Percentiles rank a stretch among this genome's conserved stretches.
Evolutionary conservation across 1,284 basidiomycete species (phyloP).

Genomic region (Trametes sp.): DNA sequence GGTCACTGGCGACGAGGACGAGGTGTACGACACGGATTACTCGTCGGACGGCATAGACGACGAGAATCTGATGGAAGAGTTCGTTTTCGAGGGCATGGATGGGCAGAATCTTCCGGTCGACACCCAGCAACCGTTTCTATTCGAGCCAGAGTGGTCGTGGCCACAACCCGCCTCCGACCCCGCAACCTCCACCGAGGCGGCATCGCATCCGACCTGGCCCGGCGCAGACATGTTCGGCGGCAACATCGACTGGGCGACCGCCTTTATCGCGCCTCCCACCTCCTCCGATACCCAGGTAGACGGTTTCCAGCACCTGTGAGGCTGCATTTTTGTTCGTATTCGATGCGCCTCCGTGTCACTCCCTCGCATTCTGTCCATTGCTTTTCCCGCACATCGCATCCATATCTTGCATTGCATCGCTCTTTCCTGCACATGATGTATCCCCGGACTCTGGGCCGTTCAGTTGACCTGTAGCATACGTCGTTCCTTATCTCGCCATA

Average conservation of each 20-base stretch:
- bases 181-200: not conserved
- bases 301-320: conserved; percentile 5
- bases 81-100: conserved; percentile 12
- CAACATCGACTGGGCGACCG: conserved; percentile 14
- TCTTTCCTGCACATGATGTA: conserved; percentile 23
- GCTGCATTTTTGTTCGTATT: conserved; percentile 5
- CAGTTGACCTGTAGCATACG: conserved; percentile 24
- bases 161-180: not conserved
- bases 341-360: not conserved
- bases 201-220: conserved; percentile 5
- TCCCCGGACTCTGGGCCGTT: conserved; percentile 6
- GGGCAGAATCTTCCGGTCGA: conserved; percentile 3
- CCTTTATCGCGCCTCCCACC: not conserved
- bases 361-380: conserved; percentile 7
- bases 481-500: conserved; percentile 19
- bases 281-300: not conserved
- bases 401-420: conserved; percentile 15
- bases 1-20: conserved; percentile 16
- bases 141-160: conserved; percentile 27
- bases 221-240: not conserved
- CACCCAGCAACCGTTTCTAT: conserved; percentile 4
- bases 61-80: conserved; percentile 11
- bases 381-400: conserved; percentile 7
- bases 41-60: conserved; percentile 12
- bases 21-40: conserved; percentile 1